Conservation (phyloP, 306 rosid species). For the Sesbania bispinosa region DNA sequence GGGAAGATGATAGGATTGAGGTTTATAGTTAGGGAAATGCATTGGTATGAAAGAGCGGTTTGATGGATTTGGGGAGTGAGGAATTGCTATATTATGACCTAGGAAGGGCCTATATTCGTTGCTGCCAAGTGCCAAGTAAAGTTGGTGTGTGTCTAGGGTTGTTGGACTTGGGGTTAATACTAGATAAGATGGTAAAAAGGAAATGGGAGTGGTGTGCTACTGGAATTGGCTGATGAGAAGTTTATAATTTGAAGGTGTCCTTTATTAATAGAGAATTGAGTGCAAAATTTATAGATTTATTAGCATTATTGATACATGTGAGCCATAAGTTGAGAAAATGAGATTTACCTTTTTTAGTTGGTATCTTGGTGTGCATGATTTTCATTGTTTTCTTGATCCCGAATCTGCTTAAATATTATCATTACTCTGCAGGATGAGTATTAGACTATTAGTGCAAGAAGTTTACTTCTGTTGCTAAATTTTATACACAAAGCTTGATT, state of each 20-base stretch:
- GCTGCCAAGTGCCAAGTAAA: neutral
- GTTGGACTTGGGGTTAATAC: neutral
- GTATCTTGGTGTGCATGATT: neutral
- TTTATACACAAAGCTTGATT: neutral
- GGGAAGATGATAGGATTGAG: neutral
- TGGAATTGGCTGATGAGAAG: neutral
- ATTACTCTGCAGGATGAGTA: neutral
- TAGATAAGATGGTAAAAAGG: neutral
- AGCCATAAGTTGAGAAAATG: neutral
- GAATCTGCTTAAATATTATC: neutral
- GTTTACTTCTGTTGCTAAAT: neutral
- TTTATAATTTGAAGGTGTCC: neutral
- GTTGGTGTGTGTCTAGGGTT: neutral
- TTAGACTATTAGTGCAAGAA: neutral
- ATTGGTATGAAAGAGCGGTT: neutral
- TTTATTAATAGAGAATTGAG: neutral
- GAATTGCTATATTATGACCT: neutral
- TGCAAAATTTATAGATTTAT: neutral
- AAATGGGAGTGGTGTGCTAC: neutral
- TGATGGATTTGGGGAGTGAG: neutral
- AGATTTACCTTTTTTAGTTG: neutral
- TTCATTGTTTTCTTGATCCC: neutral
- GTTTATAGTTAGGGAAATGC: neutral
- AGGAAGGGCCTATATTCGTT: neutral
- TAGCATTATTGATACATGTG: neutral